These are phyloP conservation scores for Blastobotrys muscicola DNA, from an alignment of 805 yeast species.

Conservation along the genomic window DNA sequence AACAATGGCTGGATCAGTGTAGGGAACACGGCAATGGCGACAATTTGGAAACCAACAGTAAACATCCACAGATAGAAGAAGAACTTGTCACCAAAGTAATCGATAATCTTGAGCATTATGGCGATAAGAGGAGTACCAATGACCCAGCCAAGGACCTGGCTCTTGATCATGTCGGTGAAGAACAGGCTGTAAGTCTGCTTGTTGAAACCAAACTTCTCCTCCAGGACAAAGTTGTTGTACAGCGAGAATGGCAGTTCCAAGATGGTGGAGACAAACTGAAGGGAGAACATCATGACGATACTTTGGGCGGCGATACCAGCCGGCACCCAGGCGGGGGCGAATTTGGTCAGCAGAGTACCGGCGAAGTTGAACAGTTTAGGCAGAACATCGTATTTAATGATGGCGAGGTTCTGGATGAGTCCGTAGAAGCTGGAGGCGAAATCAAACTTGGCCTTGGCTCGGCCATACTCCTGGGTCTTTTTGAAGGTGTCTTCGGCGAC, in stretches of 20 bases:
- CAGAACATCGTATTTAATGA: conserved; percentile 51
- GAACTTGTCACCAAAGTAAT: conserved; percentile 69
- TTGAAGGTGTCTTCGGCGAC: conserved; percentile 64
- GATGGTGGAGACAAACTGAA: conserved; percentile 42
- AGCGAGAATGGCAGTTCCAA: conserved; percentile 59
- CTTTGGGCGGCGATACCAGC: conserved; percentile 62
- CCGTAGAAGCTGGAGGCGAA: conserved; percentile 44
- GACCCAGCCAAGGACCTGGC: conserved; percentile 40
- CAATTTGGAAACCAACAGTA: conserved; percentile 59
- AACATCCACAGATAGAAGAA: conserved; percentile 71
- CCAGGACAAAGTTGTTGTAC: conserved; percentile 78
- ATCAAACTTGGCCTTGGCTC: conserved; percentile 67
- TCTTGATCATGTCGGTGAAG: conserved; percentile 63
- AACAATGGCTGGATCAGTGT: conserved; percentile 85
- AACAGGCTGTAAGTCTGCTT: conserved; percentile 68
- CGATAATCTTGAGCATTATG: conserved; percentile 71
- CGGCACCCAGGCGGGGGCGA: conserved; percentile 28
- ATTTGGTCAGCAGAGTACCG: conserved; percentile 26
- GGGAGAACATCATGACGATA: conserved; percentile 48
- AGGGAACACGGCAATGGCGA: conserved; percentile 70
- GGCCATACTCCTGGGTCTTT: conserved; percentile 68
- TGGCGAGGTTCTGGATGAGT: conserved; percentile 45
- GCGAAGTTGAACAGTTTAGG: conserved; percentile 54
- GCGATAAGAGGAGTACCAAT: conserved; percentile 68
- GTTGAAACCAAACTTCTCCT: conserved; percentile 89